Percentiles rank a stretch among this genome's conserved stretches.
phyloP scores from a whole-genome alignment of 176 grass and related monocot genomes.

The Triticum dicoccoides region DNA sequence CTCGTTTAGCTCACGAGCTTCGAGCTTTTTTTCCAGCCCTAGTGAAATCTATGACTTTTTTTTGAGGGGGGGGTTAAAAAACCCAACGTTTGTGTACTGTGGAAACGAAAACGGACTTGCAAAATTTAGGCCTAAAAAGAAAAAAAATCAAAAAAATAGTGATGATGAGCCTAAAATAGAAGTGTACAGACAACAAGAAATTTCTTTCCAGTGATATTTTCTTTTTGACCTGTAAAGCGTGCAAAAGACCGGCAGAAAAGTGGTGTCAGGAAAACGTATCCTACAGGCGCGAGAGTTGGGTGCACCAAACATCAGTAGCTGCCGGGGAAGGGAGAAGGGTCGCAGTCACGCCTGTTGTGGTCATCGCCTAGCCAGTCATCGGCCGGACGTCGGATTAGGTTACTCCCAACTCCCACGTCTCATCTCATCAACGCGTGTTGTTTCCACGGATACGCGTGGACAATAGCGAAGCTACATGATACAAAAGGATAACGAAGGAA shows the following conservation, averaged over 20 bases:
- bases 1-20: too few species aligned
- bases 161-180: background rate
- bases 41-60: background rate
- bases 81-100: too few species aligned
- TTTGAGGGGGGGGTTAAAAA: too few species aligned
- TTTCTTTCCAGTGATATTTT: background rate
- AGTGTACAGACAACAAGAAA: background rate
- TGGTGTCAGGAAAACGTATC: background rate
- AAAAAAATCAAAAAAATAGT: background rate
- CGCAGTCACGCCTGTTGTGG: background rate
- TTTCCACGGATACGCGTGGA: background rate
- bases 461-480: background rate
- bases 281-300: background rate
- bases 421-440: background rate
- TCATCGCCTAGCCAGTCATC: slow-evolving; percentile 12
- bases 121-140: background rate
- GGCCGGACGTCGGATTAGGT: background rate
- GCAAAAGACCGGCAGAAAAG: background rate
- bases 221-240: background rate
- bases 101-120: background rate
- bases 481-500: background rate
- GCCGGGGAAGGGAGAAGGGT: background rate
- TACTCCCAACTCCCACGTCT: background rate
- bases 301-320: slow-evolving; percentile 24
- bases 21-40: too few species aligned